A percentile compares a stretch with the other conserved stretches of the same genome.
These are phyloP conservation scores for Acanthamoeba sp. DNA, from an alignment of 208 protist species.

Conservation along the genomic window DNA sequence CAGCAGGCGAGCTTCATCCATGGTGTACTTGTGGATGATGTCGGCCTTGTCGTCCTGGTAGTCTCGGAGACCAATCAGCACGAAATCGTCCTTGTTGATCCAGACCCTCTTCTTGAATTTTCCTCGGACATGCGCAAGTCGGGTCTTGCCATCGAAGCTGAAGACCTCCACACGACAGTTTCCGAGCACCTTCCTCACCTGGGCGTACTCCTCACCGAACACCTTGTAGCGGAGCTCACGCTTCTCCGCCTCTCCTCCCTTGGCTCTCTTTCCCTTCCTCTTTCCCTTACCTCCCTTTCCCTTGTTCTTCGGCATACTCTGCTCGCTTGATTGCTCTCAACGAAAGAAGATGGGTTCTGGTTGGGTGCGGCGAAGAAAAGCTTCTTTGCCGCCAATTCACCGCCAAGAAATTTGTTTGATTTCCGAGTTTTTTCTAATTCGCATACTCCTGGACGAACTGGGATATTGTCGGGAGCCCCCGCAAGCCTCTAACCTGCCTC, in stretches of 20 bases:
- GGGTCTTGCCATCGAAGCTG: conserved; percentile 41
- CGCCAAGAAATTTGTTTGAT: not conserved
- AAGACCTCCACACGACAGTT: conserved; percentile 43
- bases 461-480: no score
- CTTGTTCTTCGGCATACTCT: conserved; percentile 5
- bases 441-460: not conserved
- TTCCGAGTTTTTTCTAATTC: conserved; percentile 27
- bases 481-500: no score
- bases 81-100: conserved; percentile 66
- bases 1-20: conserved; percentile 6
- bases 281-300: conserved; percentile 67
- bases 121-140: conserved; percentile 8
- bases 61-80: conserved; percentile 52
- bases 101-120: conserved; percentile 61
- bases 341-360: no score
- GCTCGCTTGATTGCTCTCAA: not conserved
- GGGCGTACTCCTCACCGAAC: conserved; percentile 55
- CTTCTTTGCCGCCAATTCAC: no score
- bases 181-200: conserved; percentile 32
- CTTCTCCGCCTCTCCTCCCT: conserved; percentile 37
- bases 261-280: conserved; percentile 57
- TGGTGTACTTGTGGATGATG: conserved; percentile 55
- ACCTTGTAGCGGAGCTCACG: conserved; percentile 58
- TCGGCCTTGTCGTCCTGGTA: conserved; percentile 67
- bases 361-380: no score